A percentile compares a stretch with the other conserved stretches of the same genome.
phyloP scores from a whole-genome alignment of 2,329 filamentous ascomycete genomes.

The Trichoderma harzianum region DNA sequence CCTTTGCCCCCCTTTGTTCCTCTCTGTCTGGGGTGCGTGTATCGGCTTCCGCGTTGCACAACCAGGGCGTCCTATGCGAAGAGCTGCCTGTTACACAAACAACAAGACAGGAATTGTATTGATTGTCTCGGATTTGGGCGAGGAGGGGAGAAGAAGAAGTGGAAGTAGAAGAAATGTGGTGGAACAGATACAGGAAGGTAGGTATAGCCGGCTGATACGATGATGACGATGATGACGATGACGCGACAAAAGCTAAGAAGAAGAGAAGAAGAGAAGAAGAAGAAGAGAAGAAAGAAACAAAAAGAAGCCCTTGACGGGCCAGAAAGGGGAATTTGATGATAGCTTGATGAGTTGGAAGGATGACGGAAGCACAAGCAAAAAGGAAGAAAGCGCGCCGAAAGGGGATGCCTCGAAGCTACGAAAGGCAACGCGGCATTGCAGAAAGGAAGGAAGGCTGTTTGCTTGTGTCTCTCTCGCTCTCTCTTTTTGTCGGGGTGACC shows the following conservation, averaged over 20 bases:
- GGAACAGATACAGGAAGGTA: background rate
- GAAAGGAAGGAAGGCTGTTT: background rate
- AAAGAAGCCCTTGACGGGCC: background rate
- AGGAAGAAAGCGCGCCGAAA: background rate
- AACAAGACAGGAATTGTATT: background rate
- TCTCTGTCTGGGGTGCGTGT: background rate
- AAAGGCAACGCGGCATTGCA: conserved; percentile 9
- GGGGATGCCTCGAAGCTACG: background rate
- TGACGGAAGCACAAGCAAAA: background rate
- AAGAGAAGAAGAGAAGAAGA: background rate
- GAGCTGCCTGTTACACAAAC: conserved; percentile 2
- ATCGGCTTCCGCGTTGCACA: conserved; percentile 1
- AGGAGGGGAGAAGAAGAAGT: background rate
- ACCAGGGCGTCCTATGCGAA: background rate
- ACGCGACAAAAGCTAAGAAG: background rate
- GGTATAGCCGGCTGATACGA: background rate
- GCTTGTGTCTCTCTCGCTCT: background rate
- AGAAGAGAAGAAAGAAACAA: background rate
- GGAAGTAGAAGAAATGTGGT: background rate
- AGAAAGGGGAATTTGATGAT: background rate
- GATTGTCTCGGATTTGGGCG: background rate
- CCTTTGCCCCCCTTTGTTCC: background rate
- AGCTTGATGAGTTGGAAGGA: background rate
- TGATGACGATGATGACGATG: background rate
- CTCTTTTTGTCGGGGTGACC: background rate